A percentile compares a stretch with the other conserved stretches of the same genome.
Conservation (phyloP, 345 rosid genomes). For the Alliaria petiolata region DNA sequence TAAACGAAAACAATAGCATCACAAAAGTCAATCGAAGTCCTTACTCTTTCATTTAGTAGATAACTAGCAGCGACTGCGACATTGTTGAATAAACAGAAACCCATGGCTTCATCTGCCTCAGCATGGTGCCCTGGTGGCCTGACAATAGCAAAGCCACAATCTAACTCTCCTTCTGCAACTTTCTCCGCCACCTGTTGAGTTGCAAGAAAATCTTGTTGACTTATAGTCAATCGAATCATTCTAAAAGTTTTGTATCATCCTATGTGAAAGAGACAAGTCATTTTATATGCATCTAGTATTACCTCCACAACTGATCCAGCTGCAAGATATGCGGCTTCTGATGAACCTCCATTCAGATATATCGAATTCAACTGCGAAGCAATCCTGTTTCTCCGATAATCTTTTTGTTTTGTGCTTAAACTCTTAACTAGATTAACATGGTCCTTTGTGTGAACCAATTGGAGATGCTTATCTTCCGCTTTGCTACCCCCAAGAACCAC, state of each 20-base stretch:
- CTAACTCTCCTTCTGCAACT: slow-evolving; percentile 80
- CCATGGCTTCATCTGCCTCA: slow-evolving; percentile 79
- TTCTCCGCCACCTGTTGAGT: slow-evolving; percentile 53
- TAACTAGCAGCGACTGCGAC: slow-evolving; percentile 81
- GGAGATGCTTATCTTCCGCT: slow-evolving; percentile 59
- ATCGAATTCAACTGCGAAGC: slow-evolving; percentile 73
- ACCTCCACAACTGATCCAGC: slow-evolving; percentile 93
- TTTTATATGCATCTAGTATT: not conserved
- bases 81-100: slow-evolving; percentile 91
- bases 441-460: slow-evolving; percentile 55
- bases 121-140: slow-evolving; percentile 99
- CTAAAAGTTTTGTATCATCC: not conserved
- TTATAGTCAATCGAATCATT: not conserved
- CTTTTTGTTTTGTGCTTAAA: slow-evolving; percentile 58
- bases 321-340: slow-evolving; percentile 81
- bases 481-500: slow-evolving; percentile 61
- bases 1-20: not conserved
- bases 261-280: not conserved
- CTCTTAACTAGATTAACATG: slow-evolving; percentile 63
- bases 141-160: slow-evolving; percentile 82
- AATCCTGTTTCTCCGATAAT: slow-evolving; percentile 43
- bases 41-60: slow-evolving; percentile 65
- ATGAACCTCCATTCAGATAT: slow-evolving; percentile 77
- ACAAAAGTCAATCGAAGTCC: slow-evolving; percentile 10
- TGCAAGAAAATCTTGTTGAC: slow-evolving; percentile 1